These are phyloP conservation scores for Phytophthora kernoviae DNA, from an alignment of 352 stramenopile species.

Conservation along the genomic window DNA sequence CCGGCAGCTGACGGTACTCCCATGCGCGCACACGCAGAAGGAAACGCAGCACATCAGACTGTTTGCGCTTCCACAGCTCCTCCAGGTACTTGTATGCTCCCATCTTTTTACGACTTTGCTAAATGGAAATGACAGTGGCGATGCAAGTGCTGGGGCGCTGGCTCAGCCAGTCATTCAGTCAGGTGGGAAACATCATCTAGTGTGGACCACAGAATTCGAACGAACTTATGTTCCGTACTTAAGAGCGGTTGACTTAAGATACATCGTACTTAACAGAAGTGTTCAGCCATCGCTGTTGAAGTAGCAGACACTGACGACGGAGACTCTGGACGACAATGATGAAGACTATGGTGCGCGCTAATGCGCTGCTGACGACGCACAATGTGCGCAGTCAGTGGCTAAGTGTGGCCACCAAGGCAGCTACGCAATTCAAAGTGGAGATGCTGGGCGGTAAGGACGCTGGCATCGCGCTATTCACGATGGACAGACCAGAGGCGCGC, in stretches of 20 bases:
- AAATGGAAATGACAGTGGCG: too few species aligned
- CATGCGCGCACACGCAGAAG: conserved; percentile 97
- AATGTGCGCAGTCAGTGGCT: conserved; percentile 4
- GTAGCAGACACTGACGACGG: background rate
- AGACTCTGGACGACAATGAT: background rate
- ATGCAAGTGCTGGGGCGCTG: too few species aligned
- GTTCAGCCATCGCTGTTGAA: too few species aligned
- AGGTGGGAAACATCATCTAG: too few species aligned
- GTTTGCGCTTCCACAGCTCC: conserved; percentile 99
- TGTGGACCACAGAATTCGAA: too few species aligned
- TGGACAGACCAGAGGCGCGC: conserved; percentile 70
- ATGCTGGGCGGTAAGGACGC: conserved; percentile 55
- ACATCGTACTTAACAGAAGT: too few species aligned
- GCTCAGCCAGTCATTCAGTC: too few species aligned
- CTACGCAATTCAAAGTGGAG: conserved; percentile 65
- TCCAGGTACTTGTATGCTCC: conserved; percentile 99
- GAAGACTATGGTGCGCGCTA: conserved; percentile 1
- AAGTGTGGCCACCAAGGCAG: conserved; percentile 12
- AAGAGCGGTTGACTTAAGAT: too few species aligned
- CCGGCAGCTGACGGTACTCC: conserved; percentile 99
- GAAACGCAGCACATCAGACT: conserved; percentile 99
- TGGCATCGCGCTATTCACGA: conserved; percentile 78
- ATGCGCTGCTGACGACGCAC: background rate
- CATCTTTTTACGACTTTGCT: conserved; percentile 89
- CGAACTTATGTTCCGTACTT: too few species aligned